phyloP scores from a whole-genome alignment of 2,329 filamentous ascomycete genomes.

The Dryadomyces quercivorus region DNA sequence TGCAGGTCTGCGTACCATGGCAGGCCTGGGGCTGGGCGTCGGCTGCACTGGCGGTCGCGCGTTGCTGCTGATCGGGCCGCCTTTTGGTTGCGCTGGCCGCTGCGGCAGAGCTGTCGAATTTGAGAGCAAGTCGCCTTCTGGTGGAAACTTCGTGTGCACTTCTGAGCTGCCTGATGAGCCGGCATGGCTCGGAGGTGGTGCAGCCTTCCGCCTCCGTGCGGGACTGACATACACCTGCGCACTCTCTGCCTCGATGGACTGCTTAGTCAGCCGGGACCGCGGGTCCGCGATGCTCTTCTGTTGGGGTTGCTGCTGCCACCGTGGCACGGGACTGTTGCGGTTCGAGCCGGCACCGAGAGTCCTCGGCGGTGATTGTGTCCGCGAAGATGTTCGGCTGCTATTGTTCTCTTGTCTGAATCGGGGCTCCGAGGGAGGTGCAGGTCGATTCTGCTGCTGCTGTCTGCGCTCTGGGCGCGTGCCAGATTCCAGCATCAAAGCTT shows the following conservation, averaged over 20 bases:
- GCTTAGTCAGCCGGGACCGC: conserved; percentile 54
- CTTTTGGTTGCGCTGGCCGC: conserved; percentile 4
- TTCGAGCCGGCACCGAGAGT: conserved; percentile 22
- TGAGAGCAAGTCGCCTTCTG: conserved; percentile 54
- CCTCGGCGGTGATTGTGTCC: conserved; percentile 33
- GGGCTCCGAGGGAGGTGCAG: conserved; percentile 6
- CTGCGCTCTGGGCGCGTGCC: conserved; percentile 40
- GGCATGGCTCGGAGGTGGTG: background rate
- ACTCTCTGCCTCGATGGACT: conserved; percentile 67
- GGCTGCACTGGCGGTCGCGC: conserved; percentile 12
- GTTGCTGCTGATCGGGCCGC: conserved; percentile 6
- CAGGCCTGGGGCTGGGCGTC: background rate
- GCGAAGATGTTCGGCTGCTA: conserved; percentile 16
- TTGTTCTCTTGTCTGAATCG: conserved; percentile 9
- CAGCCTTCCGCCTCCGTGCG: conserved; percentile 60
- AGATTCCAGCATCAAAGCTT: conserved; percentile 69
- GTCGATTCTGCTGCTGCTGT: background rate
- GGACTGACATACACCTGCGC: conserved; percentile 81
- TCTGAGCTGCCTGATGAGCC: conserved; percentile 32
- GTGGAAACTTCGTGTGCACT: background rate
- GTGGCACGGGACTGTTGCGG: conserved; percentile 35
- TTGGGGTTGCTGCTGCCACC: conserved; percentile 52
- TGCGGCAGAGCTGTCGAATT: conserved; percentile 26
- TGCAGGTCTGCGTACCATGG: background rate
- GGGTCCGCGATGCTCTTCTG: conserved; percentile 41